Conservation (phyloP, 345 rosid species). For the Lepidium aucheri region DNA sequence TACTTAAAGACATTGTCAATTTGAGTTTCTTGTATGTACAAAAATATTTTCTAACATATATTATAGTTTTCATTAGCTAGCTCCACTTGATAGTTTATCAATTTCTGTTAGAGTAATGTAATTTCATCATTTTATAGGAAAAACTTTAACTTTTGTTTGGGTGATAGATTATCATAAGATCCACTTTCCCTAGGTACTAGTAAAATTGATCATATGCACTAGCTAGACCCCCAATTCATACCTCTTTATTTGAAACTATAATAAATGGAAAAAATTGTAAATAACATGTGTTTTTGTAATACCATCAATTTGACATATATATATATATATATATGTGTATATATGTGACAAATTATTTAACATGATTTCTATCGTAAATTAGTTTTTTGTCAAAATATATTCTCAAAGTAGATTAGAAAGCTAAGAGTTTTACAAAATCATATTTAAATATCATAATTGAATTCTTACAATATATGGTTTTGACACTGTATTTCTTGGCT, state of each 20-base stretch:
- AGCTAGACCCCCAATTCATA: neutral
- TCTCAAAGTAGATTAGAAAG: no score
- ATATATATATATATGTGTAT: neutral
- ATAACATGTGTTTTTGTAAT: neutral
- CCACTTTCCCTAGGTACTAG: neutral
- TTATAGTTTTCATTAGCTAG: no score
- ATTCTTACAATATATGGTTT: no score
- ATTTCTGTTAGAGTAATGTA: neutral
- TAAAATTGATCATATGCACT: neutral
- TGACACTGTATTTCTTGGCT: no score
- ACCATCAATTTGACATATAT: neutral
- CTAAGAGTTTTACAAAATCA: no score
- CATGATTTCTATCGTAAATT: neutral
- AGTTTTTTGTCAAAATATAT: no score
- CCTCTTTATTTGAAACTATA: neutral
- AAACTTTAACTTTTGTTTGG: neutral
- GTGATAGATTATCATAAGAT: neutral
- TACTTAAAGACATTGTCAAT: no score
- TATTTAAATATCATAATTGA: no score
- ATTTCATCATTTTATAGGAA: neutral
- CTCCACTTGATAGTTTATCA: no score
- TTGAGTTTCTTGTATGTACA: neutral
- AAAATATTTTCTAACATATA: neutral
- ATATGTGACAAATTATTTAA: neutral
- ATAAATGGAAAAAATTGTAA: neutral